These are phyloP conservation scores for Paecilomyces formosus DNA, from an alignment of 2,329 filamentous ascomycete species.

Conservation along the genomic window DNA sequence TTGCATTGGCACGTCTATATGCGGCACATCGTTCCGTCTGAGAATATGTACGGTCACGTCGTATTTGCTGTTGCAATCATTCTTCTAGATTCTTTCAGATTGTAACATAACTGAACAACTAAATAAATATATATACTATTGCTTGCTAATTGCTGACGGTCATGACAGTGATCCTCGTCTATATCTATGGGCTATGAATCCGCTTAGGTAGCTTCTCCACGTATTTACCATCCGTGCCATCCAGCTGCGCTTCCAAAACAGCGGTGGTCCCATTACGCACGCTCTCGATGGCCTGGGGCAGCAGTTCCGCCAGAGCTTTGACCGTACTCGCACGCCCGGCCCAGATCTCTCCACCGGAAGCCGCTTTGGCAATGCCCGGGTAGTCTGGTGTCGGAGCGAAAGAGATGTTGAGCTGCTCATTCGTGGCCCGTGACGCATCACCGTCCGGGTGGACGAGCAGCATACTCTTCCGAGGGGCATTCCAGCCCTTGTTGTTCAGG, in stretches of 20 bases:
- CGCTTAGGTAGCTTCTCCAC: constrained; percentile 12
- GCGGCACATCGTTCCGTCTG: too few species aligned
- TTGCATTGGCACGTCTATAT: too few species aligned
- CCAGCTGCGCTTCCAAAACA: constrained; percentile 54
- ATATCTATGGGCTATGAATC: neutral
- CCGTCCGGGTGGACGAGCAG: constrained; percentile 60
- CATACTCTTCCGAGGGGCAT: constrained; percentile 55
- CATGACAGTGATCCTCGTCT: neutral
- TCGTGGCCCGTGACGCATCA: constrained; percentile 52
- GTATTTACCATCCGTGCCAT: constrained; percentile 51
- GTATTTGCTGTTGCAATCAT: too few species aligned
- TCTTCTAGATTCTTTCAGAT: too few species aligned
- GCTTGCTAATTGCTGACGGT: neutral
- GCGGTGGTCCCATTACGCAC: constrained; percentile 53
- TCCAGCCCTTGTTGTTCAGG: constrained; percentile 65
- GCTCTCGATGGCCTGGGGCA: constrained; percentile 52
- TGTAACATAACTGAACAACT: too few species aligned
- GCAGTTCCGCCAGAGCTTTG: constrained; percentile 45
- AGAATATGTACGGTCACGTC: too few species aligned
- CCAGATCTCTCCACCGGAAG: constrained; percentile 55
- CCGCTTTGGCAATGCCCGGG: constrained; percentile 59
- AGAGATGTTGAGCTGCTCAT: constrained; percentile 59
- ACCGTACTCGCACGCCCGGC: constrained; percentile 52
- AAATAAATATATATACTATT: neutral
- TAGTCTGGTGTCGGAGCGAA: constrained; percentile 62